phyloP scores from a whole-genome alignment of 2,329 filamentous ascomycete species.

The Fusarium cyanostomum region DNA sequence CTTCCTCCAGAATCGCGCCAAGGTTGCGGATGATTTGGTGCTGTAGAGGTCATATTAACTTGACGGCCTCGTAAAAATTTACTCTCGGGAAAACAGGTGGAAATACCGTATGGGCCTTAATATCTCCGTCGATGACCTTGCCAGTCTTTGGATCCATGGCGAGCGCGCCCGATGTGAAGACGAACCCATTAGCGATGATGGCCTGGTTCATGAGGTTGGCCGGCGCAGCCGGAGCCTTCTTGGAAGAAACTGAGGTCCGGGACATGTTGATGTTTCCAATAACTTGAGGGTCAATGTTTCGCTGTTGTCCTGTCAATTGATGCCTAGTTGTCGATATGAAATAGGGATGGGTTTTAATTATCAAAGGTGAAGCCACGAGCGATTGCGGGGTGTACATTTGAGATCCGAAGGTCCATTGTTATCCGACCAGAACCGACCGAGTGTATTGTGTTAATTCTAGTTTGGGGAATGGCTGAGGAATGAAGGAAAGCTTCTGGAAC shows the following conservation, averaged over 20 bases:
- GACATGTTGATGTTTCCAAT: slow-evolving; percentile 19
- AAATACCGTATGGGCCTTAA: slow-evolving; percentile 69
- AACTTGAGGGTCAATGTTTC: not conserved
- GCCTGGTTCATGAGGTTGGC: slow-evolving; percentile 39
- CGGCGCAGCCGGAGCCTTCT: slow-evolving; percentile 38
- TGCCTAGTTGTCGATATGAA: not conserved
- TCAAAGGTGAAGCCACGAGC: not conserved
- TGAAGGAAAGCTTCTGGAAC: not conserved
- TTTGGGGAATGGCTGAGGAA: not conserved
- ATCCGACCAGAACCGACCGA: not conserved
- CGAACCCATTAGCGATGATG: slow-evolving; percentile 65
- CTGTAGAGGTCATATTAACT: slow-evolving; percentile 15
- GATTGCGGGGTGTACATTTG: slow-evolving; percentile 25
- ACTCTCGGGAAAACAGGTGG: accelerated
- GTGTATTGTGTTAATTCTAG: not conserved
- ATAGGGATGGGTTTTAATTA: not conserved
- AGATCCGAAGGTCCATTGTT: slow-evolving; percentile 6
- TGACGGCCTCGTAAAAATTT: too few relatives aligned
- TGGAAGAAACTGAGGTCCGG: slow-evolving; percentile 35
- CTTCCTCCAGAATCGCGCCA: slow-evolving; percentile 72
- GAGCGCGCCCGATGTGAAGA: slow-evolving; percentile 77
- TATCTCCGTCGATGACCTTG: slow-evolving; percentile 70
- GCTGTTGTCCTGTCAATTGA: not conserved
- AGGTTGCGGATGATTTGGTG: slow-evolving; percentile 75
- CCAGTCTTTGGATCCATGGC: slow-evolving; percentile 66